Evolutionary conservation across 352 stramenopile genomes (phyloP).

Genomic region (Halophytophthora polymorphica): DNA sequence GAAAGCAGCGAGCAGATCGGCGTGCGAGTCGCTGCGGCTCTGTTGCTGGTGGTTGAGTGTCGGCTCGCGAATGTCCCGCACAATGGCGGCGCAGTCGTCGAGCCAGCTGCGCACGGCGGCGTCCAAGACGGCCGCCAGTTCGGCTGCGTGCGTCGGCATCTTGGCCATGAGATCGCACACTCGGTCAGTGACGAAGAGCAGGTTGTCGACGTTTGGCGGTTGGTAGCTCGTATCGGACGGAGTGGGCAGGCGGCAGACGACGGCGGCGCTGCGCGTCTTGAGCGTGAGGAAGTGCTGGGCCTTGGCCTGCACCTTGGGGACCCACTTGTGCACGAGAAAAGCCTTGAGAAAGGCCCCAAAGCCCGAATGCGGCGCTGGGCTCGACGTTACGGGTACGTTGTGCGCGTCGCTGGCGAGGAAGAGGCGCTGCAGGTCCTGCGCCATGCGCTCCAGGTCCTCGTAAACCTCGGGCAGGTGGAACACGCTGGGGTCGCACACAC

Average conservation of each 20-base stretch:
- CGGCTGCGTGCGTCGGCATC: conserved; percentile 59
- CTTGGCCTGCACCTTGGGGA: conserved; percentile 70
- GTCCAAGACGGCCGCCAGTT: conserved; percentile 66
- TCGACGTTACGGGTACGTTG: conserved; percentile 3
- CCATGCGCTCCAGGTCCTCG: conserved; percentile 60
- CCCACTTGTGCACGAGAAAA: conserved; percentile 74
- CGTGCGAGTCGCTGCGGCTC: conserved; percentile 43
- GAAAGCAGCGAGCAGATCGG: conserved; percentile 54
- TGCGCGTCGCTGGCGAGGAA: conserved; percentile 18
- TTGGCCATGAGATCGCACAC: conserved; percentile 67
- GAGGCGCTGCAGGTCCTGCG: conserved; percentile 58
- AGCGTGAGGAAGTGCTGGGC: conserved; percentile 61
- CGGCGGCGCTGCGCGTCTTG: conserved; percentile 47
- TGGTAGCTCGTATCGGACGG: conserved; percentile 76
- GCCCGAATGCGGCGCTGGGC: conserved; percentile 18
- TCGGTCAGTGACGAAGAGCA: conserved; percentile 67
- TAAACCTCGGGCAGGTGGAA: conserved; percentile 78
- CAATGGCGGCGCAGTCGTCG: conserved; percentile 66
- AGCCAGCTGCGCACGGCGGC: conserved; percentile 64
- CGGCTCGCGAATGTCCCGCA: conserved; percentile 72
- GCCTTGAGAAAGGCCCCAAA: conserved; percentile 58
- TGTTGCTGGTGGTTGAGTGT: conserved; percentile 72
- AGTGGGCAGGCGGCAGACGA: conserved; percentile 46
- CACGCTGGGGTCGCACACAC: conserved; percentile 69
- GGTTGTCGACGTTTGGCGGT: conserved; percentile 68